Evolutionary conservation across 108 stramenopile species (phyloP).

Genomic region (Ochromonas danica): DNA sequence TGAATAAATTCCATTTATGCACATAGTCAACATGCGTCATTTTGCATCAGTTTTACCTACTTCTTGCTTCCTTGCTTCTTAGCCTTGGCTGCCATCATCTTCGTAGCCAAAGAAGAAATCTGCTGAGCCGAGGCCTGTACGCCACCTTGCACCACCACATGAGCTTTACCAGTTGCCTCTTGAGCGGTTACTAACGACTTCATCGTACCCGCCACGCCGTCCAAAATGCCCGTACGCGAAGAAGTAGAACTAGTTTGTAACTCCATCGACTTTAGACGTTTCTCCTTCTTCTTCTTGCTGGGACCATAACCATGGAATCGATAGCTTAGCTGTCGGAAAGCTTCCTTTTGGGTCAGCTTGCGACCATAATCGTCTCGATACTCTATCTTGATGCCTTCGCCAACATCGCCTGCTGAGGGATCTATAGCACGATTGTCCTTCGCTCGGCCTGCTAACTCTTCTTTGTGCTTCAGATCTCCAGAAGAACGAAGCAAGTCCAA

Average conservation of each 20-base stretch:
- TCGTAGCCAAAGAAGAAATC: not conserved
- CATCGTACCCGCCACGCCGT: constrained; percentile 19
- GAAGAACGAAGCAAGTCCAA: constrained; percentile 35
- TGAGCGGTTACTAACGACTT: not conserved
- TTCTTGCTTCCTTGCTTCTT: not conserved
- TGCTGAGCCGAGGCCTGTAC: not conserved
- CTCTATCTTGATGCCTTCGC: constrained; percentile 77
- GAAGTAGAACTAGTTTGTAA: not conserved
- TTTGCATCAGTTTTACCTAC: not conserved
- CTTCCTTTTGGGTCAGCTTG: constrained; percentile 86
- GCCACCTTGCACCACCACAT: constrained; percentile 19
- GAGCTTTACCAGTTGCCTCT: constrained; percentile 31
- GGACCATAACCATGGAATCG: constrained; percentile 94
- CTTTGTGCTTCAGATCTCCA: not conserved
- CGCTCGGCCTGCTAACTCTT: constrained; percentile 21
- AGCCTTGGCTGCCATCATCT: not conserved
- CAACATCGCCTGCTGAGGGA: not conserved
- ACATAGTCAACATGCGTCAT: too few species aligned
- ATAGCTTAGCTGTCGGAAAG: constrained; percentile 90
- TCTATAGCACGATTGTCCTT: constrained; percentile 10
- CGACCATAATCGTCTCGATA: constrained; percentile 91
- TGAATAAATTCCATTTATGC: too few species aligned
- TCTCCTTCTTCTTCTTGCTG: constrained; percentile 88
- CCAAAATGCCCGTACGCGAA: not conserved
- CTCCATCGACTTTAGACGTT: constrained; percentile 44